A percentile compares a stretch with the other conserved stretches of the same genome.
Conservation (phyloP, 345 rosid genomes). For the Arabis alpina region DNA sequence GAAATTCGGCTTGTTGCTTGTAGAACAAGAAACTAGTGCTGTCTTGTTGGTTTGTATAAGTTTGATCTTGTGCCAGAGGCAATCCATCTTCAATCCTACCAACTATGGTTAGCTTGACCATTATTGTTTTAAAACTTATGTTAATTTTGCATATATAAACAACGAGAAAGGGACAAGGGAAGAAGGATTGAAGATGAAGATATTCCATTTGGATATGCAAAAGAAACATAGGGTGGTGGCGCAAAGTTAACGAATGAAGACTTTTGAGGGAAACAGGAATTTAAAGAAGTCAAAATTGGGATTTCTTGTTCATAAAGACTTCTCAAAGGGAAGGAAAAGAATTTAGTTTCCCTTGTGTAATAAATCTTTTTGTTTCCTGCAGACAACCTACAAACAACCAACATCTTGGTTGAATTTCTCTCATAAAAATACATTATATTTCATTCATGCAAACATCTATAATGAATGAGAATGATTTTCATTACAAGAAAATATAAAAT, state of each 20-base stretch:
- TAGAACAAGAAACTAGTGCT: constrained; percentile 42
- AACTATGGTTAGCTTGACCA: constrained; percentile 65
- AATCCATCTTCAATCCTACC: constrained; percentile 63
- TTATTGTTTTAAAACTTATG: constrained; percentile 24
- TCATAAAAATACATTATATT: no score
- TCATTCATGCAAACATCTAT: no score
- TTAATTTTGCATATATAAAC: not conserved
- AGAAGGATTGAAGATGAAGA: constrained; percentile 35
- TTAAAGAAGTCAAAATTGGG: constrained; percentile 1
- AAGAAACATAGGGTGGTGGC: constrained; percentile 33
- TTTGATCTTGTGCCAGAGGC: constrained; percentile 52
- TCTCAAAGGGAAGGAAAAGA: not conserved
- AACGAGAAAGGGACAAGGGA: not conserved
- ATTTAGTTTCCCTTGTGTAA: no score
- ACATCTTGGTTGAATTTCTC: no score
- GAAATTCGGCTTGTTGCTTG: constrained; percentile 59
- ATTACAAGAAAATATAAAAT: no score
- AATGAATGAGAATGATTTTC: no score
- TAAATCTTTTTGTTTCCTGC: no score
- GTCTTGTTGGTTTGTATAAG: constrained; percentile 35
- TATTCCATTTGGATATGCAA: constrained; percentile 37
- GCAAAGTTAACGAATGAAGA: constrained; percentile 18
- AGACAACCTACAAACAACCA: no score
- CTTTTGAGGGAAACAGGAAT: not conserved
- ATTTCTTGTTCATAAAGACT: constrained; percentile 23